These are phyloP conservation scores for Lachnellula willkommii DNA, from an alignment of 2,329 filamentous ascomycete genomes.

Conservation along the genomic window DNA sequence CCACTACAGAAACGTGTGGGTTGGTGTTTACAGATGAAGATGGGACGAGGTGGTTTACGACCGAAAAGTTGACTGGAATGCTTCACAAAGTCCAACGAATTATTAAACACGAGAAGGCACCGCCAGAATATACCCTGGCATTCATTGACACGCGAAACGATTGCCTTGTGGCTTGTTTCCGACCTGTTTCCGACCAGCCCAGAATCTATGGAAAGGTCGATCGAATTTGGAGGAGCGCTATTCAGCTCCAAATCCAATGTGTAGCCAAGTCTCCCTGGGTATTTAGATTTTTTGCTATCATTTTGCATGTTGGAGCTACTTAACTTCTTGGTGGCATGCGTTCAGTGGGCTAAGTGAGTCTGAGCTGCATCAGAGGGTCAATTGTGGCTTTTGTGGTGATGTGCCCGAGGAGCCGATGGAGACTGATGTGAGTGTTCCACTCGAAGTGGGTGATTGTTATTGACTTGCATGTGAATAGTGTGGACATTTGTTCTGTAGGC, in stretches of 20 bases:
- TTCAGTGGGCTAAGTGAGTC: slow-evolving; percentile 28
- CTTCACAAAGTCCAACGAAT: neutral
- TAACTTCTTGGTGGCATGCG: slow-evolving; percentile 1
- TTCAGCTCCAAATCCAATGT: neutral
- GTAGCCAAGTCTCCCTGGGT: neutral
- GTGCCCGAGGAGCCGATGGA: slow-evolving; percentile 37
- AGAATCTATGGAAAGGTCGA: slow-evolving; percentile 3
- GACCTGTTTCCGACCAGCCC: slow-evolving; percentile 4
- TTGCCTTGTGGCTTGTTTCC: slow-evolving; percentile 1
- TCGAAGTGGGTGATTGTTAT: neutral
- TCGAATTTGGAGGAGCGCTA: neutral
- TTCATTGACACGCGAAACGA: neutral
- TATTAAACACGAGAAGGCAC: neutral
- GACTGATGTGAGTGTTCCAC: slow-evolving; percentile 32
- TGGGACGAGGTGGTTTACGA: slow-evolving; percentile 9
- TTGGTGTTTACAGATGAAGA: slow-evolving; percentile 5
- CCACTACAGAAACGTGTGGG: neutral
- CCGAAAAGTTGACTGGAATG: slow-evolving; percentile 2
- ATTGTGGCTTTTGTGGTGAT: slow-evolving; percentile 40
- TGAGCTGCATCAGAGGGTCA: slow-evolving; percentile 30
- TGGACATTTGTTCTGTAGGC: slow-evolving; percentile 49
- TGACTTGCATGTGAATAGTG: slow-evolving; percentile 35
- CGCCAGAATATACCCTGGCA: neutral
- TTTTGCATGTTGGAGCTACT: slow-evolving; percentile 4
- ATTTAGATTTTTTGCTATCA: slow-evolving; percentile 10